Evolutionary conservation across 2,329 filamentous ascomycete genomes (phyloP).

Genomic region (Calonectria naviculata): DNA sequence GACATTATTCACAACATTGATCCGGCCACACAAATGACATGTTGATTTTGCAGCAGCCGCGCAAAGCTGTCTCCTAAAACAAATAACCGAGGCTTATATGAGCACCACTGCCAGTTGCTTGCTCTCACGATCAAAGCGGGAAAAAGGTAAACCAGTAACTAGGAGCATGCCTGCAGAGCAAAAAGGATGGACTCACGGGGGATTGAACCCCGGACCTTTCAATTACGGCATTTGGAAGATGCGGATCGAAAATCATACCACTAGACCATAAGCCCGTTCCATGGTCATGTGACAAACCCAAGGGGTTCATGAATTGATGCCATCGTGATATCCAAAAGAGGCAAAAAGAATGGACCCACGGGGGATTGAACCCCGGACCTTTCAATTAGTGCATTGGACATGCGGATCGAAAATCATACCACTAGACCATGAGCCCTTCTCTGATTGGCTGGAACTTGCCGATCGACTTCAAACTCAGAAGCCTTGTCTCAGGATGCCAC

Average conservation of each 20-base stretch:
- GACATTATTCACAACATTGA: too few relatives aligned
- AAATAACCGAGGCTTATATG: too few relatives aligned
- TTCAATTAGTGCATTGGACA: not conserved
- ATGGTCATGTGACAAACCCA: too few relatives aligned
- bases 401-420: slow-evolving; percentile 8
- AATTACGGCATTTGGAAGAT: not conserved
- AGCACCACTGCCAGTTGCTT: too few relatives aligned
- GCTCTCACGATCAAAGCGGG: too few relatives aligned
- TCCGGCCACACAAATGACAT: too few relatives aligned
- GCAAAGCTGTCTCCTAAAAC: too few relatives aligned
- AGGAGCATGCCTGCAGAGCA: not conserved
- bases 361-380: slow-evolving; percentile 7
- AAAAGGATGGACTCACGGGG: not conserved
- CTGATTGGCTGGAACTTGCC: not conserved
- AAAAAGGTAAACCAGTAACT: not conserved
- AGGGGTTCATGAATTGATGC: not conserved
- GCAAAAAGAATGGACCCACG: not conserved
- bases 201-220: slow-evolving; percentile 6
- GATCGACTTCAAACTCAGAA: too few relatives aligned
- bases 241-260: slow-evolving; percentile 1
- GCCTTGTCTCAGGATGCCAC: too few relatives aligned
- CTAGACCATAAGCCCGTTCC: slow-evolving; percentile 5
- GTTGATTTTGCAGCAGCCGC: too few relatives aligned
- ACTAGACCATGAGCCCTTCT: slow-evolving; percentile 6
- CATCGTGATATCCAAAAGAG: not conserved